Conservation (phyloP, 2,329 filamentous ascomycete species). For the Penicillium vulpinum region DNA sequence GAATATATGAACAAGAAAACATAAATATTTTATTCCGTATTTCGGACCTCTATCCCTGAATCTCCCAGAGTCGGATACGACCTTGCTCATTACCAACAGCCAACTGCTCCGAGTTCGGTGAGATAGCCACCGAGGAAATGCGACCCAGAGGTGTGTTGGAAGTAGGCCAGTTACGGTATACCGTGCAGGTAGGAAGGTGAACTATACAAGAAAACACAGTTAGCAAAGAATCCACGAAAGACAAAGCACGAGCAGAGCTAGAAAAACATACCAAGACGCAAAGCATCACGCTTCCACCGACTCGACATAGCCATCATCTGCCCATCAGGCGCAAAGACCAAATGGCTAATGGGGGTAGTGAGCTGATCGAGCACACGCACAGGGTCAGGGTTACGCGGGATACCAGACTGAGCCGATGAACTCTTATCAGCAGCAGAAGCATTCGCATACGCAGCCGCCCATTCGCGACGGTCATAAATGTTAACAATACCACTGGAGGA, state of each 20-base stretch:
- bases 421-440: conserved; percentile 28
- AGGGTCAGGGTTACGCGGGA: conserved; percentile 71
- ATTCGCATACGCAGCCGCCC: conserved; percentile 48
- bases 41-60: conserved; percentile 59
- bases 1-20: conserved; percentile 7
- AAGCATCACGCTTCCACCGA: conserved; percentile 81
- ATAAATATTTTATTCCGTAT: conserved; percentile 7
- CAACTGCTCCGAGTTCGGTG: conserved; percentile 65
- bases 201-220: conserved; percentile 47
- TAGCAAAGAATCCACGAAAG: conserved; percentile 1
- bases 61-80: conserved; percentile 89
- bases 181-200: conserved; percentile 86
- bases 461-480: conserved; percentile 78
- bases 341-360: conserved; percentile 76
- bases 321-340: conserved; percentile 83
- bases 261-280: conserved; percentile 61
- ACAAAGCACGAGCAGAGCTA: neutral
- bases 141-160: conserved; percentile 82
- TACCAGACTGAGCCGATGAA: conserved; percentile 37
- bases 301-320: conserved; percentile 87
- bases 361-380: conserved; percentile 77
- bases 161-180: conserved; percentile 97
- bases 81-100: conserved; percentile 87
- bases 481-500: conserved; percentile 87
- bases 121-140: conserved; percentile 73